phyloP scores from a whole-genome alignment of 345 rosid genomes.

The Salix koriyanagi region DNA sequence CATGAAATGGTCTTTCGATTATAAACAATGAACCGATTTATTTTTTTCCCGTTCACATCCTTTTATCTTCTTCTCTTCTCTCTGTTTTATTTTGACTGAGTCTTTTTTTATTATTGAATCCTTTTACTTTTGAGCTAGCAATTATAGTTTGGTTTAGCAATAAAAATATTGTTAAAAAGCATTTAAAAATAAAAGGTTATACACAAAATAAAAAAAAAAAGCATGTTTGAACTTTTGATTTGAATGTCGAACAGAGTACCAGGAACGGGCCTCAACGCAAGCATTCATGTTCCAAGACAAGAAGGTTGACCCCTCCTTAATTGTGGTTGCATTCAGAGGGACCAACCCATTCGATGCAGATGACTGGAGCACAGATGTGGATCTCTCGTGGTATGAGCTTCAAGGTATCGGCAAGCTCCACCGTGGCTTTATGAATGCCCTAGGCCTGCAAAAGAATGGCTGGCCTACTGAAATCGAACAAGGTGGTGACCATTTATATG shows the following conservation, averaged over 20 bases:
- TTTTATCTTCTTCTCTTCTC: too few species aligned
- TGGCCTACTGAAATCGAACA: slow-evolving; percentile 4
- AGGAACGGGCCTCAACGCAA: slow-evolving; percentile 34
- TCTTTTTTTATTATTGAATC: too few species aligned
- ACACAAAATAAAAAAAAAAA: too few species aligned
- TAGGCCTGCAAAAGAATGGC: slow-evolving; percentile 45
- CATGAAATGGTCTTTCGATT: too few species aligned
- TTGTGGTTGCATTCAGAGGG: slow-evolving; percentile 58
- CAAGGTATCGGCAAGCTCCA: slow-evolving; percentile 49
- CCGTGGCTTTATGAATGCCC: slow-evolving; percentile 55
- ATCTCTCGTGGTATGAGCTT: slow-evolving; percentile 54
- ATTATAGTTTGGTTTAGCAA: too few species aligned
- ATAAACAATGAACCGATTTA: too few species aligned
- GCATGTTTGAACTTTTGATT: too few species aligned
- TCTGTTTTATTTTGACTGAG: too few species aligned
- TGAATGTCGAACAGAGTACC: slow-evolving; percentile 25
- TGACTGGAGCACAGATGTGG: slow-evolving; percentile 44
- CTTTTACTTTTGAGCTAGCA: too few species aligned
- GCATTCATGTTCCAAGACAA: slow-evolving; percentile 47
- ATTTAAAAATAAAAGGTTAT: too few species aligned
- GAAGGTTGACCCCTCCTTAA: slow-evolving; percentile 35
- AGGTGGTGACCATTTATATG: background rate
- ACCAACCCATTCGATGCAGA: slow-evolving; percentile 53
- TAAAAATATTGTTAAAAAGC: too few species aligned
- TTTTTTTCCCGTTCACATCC: too few species aligned